A percentile compares a stretch with the other conserved stretches of the same genome.
phyloP scores from a whole-genome alignment of 2,329 filamentous ascomycete genomes.

The Aspergillus awamori region DNA sequence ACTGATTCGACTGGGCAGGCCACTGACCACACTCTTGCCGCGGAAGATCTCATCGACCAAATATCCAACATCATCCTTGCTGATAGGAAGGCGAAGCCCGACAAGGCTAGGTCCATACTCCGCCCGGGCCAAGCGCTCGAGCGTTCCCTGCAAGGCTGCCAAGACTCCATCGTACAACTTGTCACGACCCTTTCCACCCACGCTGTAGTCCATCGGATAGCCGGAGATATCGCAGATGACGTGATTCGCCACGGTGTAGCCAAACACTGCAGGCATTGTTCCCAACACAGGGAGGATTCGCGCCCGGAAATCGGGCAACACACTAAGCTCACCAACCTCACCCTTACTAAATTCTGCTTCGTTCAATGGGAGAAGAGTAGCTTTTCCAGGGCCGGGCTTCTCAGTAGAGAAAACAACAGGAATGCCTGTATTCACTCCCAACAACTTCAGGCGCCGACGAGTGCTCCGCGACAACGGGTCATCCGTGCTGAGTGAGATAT shows the following conservation, averaged over 20 bases:
- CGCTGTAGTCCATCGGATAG: conserved; percentile 80
- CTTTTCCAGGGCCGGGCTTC: conserved; percentile 86
- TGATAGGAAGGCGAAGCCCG: conserved; percentile 79
- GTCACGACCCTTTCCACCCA: conserved; percentile 77
- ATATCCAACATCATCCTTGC: conserved; percentile 79
- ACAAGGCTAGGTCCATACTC: conserved; percentile 57
- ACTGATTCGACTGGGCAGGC: conserved; percentile 75
- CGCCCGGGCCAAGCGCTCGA: conserved; percentile 71
- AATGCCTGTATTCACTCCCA: conserved; percentile 81
- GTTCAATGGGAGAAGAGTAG: conserved; percentile 79
- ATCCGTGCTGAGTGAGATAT: conserved; percentile 85
- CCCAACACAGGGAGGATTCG: conserved; percentile 93
- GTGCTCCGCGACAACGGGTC: conserved; percentile 87
- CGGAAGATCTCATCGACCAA: conserved; percentile 86
- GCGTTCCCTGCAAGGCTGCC: conserved; percentile 71
- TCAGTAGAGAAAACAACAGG: conserved; percentile 92
- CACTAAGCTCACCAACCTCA: conserved; percentile 79
- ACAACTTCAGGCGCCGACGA: conserved; percentile 71
- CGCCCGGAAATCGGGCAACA: conserved; percentile 88
- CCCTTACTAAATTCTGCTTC: conserved; percentile 90
- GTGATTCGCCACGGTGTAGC: conserved; percentile 88
- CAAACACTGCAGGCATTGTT: conserved; percentile 97
- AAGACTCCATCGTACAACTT: conserved; percentile 91
- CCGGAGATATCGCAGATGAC: conserved; percentile 79
- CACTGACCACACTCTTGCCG: conserved; percentile 80